Percentiles rank a stretch among this genome's conserved stretches.
These are phyloP conservation scores for Diaporthe caulivora DNA, from an alignment of 2,329 filamentous ascomycete genomes.

Conservation along the genomic window DNA sequence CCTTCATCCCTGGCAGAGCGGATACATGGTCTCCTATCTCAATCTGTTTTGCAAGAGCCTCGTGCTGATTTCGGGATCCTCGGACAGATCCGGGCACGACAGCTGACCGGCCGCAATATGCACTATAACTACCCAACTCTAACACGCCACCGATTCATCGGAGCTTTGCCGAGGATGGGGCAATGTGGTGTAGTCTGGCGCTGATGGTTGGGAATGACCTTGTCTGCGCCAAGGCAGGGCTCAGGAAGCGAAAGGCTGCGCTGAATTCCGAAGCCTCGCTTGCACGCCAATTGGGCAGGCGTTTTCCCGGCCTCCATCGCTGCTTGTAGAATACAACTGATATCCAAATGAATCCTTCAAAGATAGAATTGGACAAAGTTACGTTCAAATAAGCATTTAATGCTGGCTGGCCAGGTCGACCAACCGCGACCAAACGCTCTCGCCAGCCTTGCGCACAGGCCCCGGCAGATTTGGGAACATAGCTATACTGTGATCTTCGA, in stretches of 20 bases:
- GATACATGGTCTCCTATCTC: background rate
- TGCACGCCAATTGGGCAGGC: background rate
- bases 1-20: background rate
- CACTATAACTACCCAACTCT: no score
- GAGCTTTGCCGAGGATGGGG: background rate
- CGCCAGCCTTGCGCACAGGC: background rate
- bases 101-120: background rate
- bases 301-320: no score
- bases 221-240: background rate
- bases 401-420: background rate
- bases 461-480: background rate
- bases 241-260: background rate
- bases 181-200: background rate
- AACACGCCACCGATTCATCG: background rate
- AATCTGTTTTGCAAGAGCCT: background rate
- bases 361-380: background rate
- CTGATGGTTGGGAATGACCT: background rate
- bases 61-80: background rate
- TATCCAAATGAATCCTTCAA: background rate
- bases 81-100: background rate
- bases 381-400: background rate
- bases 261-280: background rate
- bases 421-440: background rate
- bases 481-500: background rate
- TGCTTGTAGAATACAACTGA: no score